Conservation (phyloP, 371 early-diverging fungal species). For the Capillidium rhysosporum region DNA sequence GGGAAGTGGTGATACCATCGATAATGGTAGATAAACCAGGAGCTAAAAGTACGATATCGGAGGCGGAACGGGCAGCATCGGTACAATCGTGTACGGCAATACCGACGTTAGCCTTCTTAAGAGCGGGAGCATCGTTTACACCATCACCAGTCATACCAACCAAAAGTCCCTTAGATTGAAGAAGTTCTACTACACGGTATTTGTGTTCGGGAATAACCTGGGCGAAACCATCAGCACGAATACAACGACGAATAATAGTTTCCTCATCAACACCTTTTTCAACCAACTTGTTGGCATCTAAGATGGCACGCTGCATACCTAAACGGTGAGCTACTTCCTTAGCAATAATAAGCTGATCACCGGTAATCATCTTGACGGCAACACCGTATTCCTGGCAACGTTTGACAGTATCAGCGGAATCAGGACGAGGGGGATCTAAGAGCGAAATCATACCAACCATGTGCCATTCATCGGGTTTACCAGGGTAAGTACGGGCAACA, state of each 20-base stretch:
- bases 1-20: slow-evolving; percentile 54
- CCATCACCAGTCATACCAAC: slow-evolving; percentile 87
- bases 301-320: slow-evolving; percentile 57
- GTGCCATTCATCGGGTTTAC: slow-evolving; percentile 37
- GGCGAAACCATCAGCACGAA: slow-evolving; percentile 84
- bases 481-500: slow-evolving; percentile 57
- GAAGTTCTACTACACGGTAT: slow-evolving; percentile 71
- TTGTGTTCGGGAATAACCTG: slow-evolving; percentile 95
- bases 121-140: slow-evolving; percentile 84
- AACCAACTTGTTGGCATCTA: slow-evolving; percentile 49
- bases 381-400: slow-evolving; percentile 53
- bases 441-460: slow-evolving; percentile 57
- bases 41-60: slow-evolving; percentile 74
- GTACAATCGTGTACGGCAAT: slow-evolving; percentile 70
- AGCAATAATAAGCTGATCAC: slow-evolving; percentile 76
- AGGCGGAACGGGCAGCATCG: slow-evolving; percentile 75
- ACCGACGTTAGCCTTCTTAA: slow-evolving; percentile 55
- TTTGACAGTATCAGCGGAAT: slow-evolving; percentile 34
- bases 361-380: slow-evolving; percentile 77
- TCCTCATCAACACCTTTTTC: slow-evolving; percentile 71
- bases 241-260: slow-evolving; percentile 56
- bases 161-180: slow-evolving; percentile 40
- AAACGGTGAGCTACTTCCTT: slow-evolving; percentile 71
- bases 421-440: slow-evolving; percentile 73
- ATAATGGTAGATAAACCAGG: slow-evolving; percentile 73